Percentiles rank a stretch among this genome's conserved stretches.
Conservation (phyloP, 2,329 filamentous ascomycete genomes). For the Colletotrichum limetticola region DNA sequence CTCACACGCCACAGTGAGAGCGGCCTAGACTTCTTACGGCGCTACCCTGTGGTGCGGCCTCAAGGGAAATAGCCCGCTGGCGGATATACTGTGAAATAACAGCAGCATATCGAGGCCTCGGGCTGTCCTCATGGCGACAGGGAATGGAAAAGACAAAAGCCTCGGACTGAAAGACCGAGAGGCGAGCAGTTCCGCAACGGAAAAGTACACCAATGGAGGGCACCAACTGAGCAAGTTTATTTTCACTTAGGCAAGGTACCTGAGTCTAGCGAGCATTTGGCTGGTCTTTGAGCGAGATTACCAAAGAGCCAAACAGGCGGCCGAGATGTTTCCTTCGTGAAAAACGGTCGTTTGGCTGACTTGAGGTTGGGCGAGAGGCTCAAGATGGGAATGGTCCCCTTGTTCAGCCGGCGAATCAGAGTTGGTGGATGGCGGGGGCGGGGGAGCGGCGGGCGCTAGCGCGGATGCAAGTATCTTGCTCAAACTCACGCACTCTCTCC, state of each 20-base stretch:
- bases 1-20: constrained; percentile 15
- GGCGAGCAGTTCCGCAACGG: neutral
- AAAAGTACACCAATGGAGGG: constrained; percentile 27
- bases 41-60: neutral
- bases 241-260: neutral
- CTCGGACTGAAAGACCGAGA: neutral
- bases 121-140: neutral
- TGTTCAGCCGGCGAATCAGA: constrained; percentile 26
- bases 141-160: neutral
- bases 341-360: neutral
- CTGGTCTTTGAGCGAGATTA: neutral
- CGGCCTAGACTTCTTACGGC: neutral
- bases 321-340: neutral
- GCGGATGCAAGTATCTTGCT: constrained; percentile 37
- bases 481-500: constrained; percentile 33
- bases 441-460: constrained; percentile 29
- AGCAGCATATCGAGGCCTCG: neutral
- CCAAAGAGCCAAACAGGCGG: neutral
- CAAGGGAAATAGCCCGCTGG: neutral
- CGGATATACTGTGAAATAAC: neutral
- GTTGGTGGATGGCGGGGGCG: constrained; percentile 17
- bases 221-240: constrained; percentile 41
- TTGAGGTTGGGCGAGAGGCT: constrained; percentile 15
- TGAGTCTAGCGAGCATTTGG: neutral
- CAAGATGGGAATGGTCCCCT: constrained; percentile 1